Base-by-base conservation (phyloP, 257 asterid species). In the Capsicum chinense region DNA sequence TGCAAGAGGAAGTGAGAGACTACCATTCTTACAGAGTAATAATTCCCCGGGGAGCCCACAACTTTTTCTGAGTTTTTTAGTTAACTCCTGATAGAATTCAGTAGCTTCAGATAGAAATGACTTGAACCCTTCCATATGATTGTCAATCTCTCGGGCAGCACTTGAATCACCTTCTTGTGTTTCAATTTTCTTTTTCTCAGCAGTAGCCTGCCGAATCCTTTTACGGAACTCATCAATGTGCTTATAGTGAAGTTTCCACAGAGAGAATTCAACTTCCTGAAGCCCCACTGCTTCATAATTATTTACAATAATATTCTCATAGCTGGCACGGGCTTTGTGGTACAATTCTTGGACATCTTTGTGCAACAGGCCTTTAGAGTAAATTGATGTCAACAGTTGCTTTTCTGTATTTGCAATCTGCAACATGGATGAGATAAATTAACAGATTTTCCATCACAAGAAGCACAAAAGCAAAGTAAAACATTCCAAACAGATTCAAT, bases 201-300 rank as follows among this genome's bases (percentile, higher is more conserved):
- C 85, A 85, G 85, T 85, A 6, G 57, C 80, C 56, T 86, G 92
- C 71, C 89, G 88, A 17, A 88, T 85, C 86, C 88, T 86, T 90
- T 90, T 94, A 63, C 99, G 98, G 47, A 92, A 94, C 88, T 90
- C 99, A 48, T 92, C 93, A 15, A 94, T 94, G 88, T 93, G 99
- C 90, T 89, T 91, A 54, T 95, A 94, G 82, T 95, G 98, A 56
- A 95, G 92, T 91, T 92, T 95, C 99, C 99, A 94, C 83, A 94
- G 74, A 81, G 89, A 89, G 87, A 88, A 93, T 84, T 95, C 99
- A 33, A 88, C 92, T 85, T 92, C 97, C 85, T 93, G 98, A 85
- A 85, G 91, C 87, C 91, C 95, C 26, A 84, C 86, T 85, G 67
- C 81, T 83, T 87, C 89, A 84, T 83, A 85, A 85, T 86, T 90